phyloP scores from a whole-genome alignment of 768 basidiomycete species.

The Tricholoma furcatifolium region DNA sequence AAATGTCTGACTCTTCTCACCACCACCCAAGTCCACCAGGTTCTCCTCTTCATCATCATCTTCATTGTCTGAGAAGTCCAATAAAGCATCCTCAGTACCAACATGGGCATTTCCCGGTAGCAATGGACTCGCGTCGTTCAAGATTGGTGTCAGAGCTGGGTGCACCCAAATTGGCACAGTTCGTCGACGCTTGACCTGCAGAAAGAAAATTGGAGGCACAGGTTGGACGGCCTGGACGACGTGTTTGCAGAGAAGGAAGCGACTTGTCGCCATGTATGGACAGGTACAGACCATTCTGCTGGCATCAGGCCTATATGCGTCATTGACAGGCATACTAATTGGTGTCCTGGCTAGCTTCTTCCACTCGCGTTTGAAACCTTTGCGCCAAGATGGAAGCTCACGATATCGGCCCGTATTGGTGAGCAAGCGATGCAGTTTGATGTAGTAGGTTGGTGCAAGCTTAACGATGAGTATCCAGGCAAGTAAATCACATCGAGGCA shows the following conservation, averaged over 20 bases:
- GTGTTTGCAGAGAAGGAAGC: conserved; percentile 29
- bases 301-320: conserved; percentile 20
- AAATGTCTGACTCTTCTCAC: neutral
- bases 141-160: neutral
- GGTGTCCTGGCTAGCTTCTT: conserved; percentile 5
- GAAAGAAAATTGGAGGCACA: conserved; percentile 21
- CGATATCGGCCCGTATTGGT: too few relatives aligned
- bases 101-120: neutral
- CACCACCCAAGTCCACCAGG: neutral
- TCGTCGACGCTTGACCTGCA: neutral
- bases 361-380: conserved; percentile 1
- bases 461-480: conserved; percentile 30
- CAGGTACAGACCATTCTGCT: conserved; percentile 22
- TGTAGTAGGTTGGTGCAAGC: conserved; percentile 15
- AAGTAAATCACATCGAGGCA: conserved; percentile 30
- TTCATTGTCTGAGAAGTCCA: neutral
- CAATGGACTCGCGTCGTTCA: neutral
- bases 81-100: neutral
- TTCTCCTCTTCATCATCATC: neutral
- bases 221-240: too few relatives aligned
- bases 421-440: neutral
- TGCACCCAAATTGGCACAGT: neutral
- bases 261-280: conserved; percentile 19
- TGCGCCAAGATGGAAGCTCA: too few relatives aligned
- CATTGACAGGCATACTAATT: conserved; percentile 24